Conservation (phyloP, 345 rosid genomes). For the Eucalyptus pauciflora region DNA sequence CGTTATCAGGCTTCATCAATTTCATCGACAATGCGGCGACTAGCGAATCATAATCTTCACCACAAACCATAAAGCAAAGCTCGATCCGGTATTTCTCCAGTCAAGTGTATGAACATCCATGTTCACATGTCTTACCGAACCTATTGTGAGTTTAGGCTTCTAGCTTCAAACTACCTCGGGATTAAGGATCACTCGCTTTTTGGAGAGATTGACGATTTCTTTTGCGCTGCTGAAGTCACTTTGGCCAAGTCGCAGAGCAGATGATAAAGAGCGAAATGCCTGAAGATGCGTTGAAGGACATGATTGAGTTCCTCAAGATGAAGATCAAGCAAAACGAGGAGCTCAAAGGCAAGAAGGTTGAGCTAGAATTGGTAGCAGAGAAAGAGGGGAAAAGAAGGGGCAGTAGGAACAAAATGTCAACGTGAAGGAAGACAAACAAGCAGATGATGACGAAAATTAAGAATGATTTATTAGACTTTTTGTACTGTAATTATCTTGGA, state of each 20-base stretch:
- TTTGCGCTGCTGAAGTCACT: slow-evolving; percentile 17
- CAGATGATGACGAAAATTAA: background rate
- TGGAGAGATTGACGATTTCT: slow-evolving; percentile 12
- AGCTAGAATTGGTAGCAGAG: background rate
- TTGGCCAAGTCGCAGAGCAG: slow-evolving; percentile 43
- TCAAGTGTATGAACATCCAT: slow-evolving; percentile 51
- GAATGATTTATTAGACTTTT: background rate
- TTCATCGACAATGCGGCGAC: slow-evolving; percentile 39
- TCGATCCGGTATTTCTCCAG: slow-evolving; percentile 27
- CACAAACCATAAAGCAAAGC: slow-evolving; percentile 28
- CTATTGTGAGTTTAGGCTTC: slow-evolving; percentile 13
- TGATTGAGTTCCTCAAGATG: slow-evolving; percentile 10
- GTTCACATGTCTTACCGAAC: slow-evolving; percentile 36
- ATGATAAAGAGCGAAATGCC: slow-evolving; percentile 20
- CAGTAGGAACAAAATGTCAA: background rate
- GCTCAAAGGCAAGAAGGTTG: background rate
- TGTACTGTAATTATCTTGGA: background rate
- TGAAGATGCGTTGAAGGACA: background rate
- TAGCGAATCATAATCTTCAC: slow-evolving; percentile 33
- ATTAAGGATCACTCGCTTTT: slow-evolving; percentile 8
- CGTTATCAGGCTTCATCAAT: slow-evolving; percentile 27
- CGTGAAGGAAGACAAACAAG: background rate
- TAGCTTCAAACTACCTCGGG: slow-evolving; percentile 28
- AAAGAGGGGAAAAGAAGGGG: background rate
- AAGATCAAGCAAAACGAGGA: slow-evolving; percentile 13